Base-by-base conservation (phyloP, 345 rosid genomes). In the Litchi chinensis region DNA sequence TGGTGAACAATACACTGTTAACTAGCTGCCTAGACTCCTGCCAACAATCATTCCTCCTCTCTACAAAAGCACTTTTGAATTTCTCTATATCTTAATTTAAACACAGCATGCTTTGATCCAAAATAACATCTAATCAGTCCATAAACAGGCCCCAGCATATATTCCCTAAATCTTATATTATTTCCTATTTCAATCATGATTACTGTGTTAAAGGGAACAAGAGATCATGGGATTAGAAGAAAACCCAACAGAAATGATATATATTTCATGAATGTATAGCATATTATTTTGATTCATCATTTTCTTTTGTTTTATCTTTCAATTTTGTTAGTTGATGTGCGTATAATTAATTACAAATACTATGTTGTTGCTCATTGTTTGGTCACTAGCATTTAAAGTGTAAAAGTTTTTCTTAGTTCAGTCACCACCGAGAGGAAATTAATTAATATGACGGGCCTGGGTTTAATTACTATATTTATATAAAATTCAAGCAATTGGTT, bases 171-270 rank as follows among this genome's bases (percentile, higher is more conserved):
- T 88, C 91, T 85, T 79, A 2, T 70, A 48, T 78, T 52, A 43
- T 62, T 77, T 74, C n/a, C 75, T 66, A 68, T 10, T 70, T 81
- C 74, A 85, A 79, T 82, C 77, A 65, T 10, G 74, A 70, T 86
- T 84, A 77, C 85, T 70, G 83, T 78, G 80, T 75, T 70, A 70
- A 66, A 43, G 85, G 88, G 79, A 86, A 85, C 91, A 89, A 59
- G 72, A 71, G 82, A 82, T 89, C 85, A 75, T 84, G 89, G 81
- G 80, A 57, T 75, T 52, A 54, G 76, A 26, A 73, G 54, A 65
- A 39, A 63, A 46, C 41, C 72, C 8, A 37, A 39, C 40, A 56
- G 54, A 66, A 6, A n/a, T 68, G 24, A 66, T 26, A 65, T 64
- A 13, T 26, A 21, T n/a, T 52, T 26, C 39, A 11, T 50, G 37